Evolutionary conservation across 2,329 filamentous ascomycete species (phyloP).

Genomic region (Sarocladium kiliense): DNA sequence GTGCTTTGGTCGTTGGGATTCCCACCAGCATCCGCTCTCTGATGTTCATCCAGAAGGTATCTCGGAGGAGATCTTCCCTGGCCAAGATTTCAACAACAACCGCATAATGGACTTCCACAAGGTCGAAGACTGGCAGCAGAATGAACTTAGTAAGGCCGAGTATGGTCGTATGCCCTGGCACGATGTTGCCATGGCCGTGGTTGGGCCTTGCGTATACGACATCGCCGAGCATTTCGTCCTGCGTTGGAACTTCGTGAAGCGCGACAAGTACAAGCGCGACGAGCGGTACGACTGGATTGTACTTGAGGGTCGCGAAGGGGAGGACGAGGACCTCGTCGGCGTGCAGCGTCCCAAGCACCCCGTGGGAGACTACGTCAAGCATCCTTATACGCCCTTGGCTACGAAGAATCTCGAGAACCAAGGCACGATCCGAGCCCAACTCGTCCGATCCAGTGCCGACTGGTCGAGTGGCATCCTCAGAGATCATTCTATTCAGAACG

Average conservation of each 20-base stretch:
- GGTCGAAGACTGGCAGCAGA: slow-evolving; percentile 87
- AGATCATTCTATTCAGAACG: slow-evolving; percentile 83
- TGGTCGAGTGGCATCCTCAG: slow-evolving; percentile 89
- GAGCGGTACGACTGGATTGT: slow-evolving; percentile 78
- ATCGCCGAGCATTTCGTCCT: slow-evolving; percentile 94
- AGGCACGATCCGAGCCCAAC: slow-evolving; percentile 74
- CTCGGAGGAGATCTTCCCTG: slow-evolving; percentile 80
- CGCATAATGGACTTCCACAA: slow-evolving; percentile 92
- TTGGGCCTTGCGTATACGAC: slow-evolving; percentile 85
- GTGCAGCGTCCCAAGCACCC: slow-evolving; percentile 88
- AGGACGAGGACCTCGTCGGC: slow-evolving; percentile 79
- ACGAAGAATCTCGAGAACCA: slow-evolving; percentile 59
- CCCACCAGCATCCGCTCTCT: slow-evolving; percentile 74
- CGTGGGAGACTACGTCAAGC: slow-evolving; percentile 79
- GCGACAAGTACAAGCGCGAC: slow-evolving; percentile 95
- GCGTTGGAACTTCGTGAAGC: slow-evolving; percentile 94
- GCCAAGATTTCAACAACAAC: slow-evolving; percentile 98
- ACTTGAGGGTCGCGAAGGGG: slow-evolving; percentile 68
- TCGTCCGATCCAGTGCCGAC: slow-evolving; percentile 85
- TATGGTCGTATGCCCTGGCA: slow-evolving; percentile 98
- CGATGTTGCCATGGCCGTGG: slow-evolving; percentile 87
- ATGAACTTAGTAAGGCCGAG: slow-evolving; percentile 86
- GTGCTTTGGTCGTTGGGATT: slow-evolving; percentile 94
- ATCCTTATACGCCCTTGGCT: slow-evolving; percentile 67
- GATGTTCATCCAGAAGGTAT: slow-evolving; percentile 85